Evolutionary conservation across 2,329 filamentous ascomycete species (phyloP).

Genomic region (Xylaria digitata): DNA sequence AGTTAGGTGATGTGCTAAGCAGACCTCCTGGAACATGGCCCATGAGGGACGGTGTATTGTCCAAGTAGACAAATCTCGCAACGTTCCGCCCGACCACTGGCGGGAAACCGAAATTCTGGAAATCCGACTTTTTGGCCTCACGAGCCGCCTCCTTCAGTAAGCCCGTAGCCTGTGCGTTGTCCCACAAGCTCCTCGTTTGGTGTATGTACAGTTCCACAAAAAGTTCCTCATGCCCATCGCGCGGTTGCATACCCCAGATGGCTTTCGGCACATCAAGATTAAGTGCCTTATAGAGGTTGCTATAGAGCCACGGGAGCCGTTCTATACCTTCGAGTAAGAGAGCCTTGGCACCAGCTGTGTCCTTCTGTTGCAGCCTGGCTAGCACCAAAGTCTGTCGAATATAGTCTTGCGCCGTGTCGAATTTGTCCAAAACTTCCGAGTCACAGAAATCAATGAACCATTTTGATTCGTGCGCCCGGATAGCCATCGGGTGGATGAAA

Average conservation of each 20-base stretch:
- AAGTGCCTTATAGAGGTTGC: slow-evolving; percentile 81
- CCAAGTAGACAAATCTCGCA: slow-evolving; percentile 81
- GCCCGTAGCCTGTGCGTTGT: slow-evolving; percentile 75
- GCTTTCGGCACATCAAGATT: slow-evolving; percentile 80
- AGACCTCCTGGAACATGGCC: slow-evolving; percentile 73
- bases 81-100: slow-evolving; percentile 61
- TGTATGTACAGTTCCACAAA: slow-evolving; percentile 80
- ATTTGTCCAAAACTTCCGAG: slow-evolving; percentile 56
- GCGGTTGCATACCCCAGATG: slow-evolving; percentile 83
- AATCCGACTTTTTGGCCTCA: slow-evolving; percentile 60
- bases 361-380: slow-evolving; percentile 77
- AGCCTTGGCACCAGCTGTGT: slow-evolving; percentile 72
- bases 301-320: slow-evolving; percentile 85
- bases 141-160: slow-evolving; percentile 78
- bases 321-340: slow-evolving; percentile 76
- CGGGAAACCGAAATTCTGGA: slow-evolving; percentile 52
- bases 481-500: slow-evolving; percentile 83
- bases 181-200: slow-evolving; percentile 86
- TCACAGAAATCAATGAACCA: slow-evolving; percentile 79
- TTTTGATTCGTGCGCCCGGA: slow-evolving; percentile 81
- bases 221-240: slow-evolving; percentile 73
- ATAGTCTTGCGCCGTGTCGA: slow-evolving; percentile 63
- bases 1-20: slow-evolving; percentile 72
- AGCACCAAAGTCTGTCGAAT: slow-evolving; percentile 81
- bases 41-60: slow-evolving; percentile 78